Conservation (phyloP, 805 yeast genomes). For the Cyberlindnera nakhonratchasimensis region DNA sequence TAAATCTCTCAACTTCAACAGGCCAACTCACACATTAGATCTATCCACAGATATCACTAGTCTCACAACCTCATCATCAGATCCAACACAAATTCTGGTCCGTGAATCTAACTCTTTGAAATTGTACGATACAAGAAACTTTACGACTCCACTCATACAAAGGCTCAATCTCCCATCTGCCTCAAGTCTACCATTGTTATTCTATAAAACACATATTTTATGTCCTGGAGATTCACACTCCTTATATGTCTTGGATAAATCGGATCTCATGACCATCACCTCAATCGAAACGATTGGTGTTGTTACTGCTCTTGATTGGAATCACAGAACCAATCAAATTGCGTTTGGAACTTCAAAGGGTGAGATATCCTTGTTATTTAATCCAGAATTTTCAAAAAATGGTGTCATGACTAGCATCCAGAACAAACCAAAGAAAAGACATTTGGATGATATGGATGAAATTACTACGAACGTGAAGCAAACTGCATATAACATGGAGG, state of each 20-base stretch:
- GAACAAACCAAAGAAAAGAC: slow-evolving; percentile 23
- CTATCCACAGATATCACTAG: background rate
- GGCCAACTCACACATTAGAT: slow-evolving; percentile 8
- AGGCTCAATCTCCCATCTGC: slow-evolving; percentile 10
- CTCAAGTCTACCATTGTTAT: slow-evolving; percentile 2
- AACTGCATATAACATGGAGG: slow-evolving; percentile 21
- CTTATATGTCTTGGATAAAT: slow-evolving; percentile 20
- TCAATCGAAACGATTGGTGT: slow-evolving; percentile 2
- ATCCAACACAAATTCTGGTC: background rate
- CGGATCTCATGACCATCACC: slow-evolving; percentile 20
- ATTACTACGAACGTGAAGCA: slow-evolving; percentile 8
- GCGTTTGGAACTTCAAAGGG: slow-evolving; percentile 23
- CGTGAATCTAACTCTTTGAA: slow-evolving; percentile 7
- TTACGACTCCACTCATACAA: slow-evolving; percentile 18
- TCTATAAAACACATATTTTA: slow-evolving; percentile 1
- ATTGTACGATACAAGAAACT: slow-evolving; percentile 25
- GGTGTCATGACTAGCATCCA: slow-evolving; percentile 21
- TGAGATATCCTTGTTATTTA: slow-evolving; percentile 16
- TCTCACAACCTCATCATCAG: background rate
- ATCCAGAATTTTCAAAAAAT: slow-evolving; percentile 18
- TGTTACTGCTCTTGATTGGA: slow-evolving; percentile 24
- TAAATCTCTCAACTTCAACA: slow-evolving; percentile 3
- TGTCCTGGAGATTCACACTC: background rate
- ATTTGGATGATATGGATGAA: slow-evolving; percentile 14
- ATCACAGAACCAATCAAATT: slow-evolving; percentile 23